These are phyloP conservation scores for Colletotrichum kahawae DNA, from an alignment of 2,329 filamentous ascomycete species.

Conservation along the genomic window DNA sequence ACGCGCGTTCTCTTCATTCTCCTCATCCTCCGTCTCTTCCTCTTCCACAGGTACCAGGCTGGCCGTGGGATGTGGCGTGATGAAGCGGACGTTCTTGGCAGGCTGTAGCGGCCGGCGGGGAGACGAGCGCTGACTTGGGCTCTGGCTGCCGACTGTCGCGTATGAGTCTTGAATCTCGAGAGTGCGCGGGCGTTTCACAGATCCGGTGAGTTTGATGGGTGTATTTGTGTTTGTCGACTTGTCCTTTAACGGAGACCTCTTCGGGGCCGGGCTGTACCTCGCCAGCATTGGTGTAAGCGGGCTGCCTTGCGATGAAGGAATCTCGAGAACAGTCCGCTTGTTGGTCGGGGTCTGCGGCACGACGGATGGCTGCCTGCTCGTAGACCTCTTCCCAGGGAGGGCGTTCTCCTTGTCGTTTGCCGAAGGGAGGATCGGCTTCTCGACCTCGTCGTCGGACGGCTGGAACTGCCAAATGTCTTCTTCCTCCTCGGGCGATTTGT, in stretches of 20 bases:
- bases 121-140: constrained; percentile 8
- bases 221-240: constrained; percentile 31
- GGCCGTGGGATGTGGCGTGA: constrained; percentile 20
- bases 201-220: constrained; percentile 4
- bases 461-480: constrained; percentile 29
- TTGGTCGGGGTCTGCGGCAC: constrained; percentile 47
- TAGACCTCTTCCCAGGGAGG: constrained; percentile 23
- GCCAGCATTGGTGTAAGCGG: constrained; percentile 45
- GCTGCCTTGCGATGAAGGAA: constrained; percentile 51
- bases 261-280: constrained; percentile 38
- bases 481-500: constrained; percentile 29
- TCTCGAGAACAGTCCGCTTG: constrained; percentile 38
- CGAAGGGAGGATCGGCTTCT: constrained; percentile 37
- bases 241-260: constrained; percentile 43
- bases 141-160: constrained; percentile 31
- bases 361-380: constrained; percentile 33
- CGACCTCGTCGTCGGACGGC: constrained; percentile 44
- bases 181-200: constrained; percentile 30
- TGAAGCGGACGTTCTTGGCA: constrained; percentile 17
- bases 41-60: constrained; percentile 7
- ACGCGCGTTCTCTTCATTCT: not conserved
- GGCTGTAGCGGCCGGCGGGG: constrained; percentile 27
- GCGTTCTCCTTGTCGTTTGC: constrained; percentile 38
- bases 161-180: constrained; percentile 53
- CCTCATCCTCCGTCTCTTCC: constrained; percentile 6